phyloP scores from a whole-genome alignment of 331 rosid species.

The Pyracantha coccinea region DNA sequence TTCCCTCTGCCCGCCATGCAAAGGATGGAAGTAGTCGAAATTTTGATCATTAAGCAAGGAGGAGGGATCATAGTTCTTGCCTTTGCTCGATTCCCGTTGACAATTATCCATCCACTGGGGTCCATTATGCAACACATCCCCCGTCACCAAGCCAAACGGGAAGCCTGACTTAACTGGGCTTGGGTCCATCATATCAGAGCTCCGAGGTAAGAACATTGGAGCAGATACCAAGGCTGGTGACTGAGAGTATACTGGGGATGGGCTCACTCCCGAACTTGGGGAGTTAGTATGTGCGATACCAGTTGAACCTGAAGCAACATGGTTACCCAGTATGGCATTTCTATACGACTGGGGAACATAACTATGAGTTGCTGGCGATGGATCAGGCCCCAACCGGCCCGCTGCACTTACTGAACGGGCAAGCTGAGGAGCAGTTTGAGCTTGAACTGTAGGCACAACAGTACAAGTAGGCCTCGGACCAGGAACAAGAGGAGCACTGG shows the following conservation, averaged over 20 bases:
- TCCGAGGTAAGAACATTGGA: constrained; percentile 50
- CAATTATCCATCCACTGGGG: constrained; percentile 62
- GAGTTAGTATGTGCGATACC: constrained; percentile 45
- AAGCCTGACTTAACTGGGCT: constrained; percentile 35
- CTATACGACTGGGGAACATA: constrained; percentile 80
- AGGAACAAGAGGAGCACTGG: constrained; percentile 79
- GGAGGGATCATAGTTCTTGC: constrained; percentile 41
- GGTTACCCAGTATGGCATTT: constrained; percentile 87
- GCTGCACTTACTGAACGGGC: constrained; percentile 83
- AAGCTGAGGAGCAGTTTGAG: constrained; percentile 65
- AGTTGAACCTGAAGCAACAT: constrained; percentile 42
- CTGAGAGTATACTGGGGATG: constrained; percentile 52
- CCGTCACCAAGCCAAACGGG: constrained; percentile 40
- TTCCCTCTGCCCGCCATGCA: constrained; percentile 43
- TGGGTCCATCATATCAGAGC: constrained; percentile 54
- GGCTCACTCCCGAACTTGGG: constrained; percentile 40
- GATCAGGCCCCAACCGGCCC: constrained; percentile 88
- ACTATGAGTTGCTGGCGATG: constrained; percentile 66
- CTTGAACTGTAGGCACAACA: constrained; percentile 63
- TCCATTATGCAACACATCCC: constrained; percentile 55
- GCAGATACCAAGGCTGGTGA: constrained; percentile 56
- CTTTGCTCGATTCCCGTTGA: constrained; percentile 47
- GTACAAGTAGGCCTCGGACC: constrained; percentile 73
- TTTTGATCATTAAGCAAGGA: constrained; percentile 43
- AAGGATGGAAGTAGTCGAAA: constrained; percentile 44